Evolutionary conservation across 2,329 filamentous ascomycete species (phyloP), one percentile per base, ranked within the genome.

Genomic region (Chalaropsis ovoidea): DNA sequence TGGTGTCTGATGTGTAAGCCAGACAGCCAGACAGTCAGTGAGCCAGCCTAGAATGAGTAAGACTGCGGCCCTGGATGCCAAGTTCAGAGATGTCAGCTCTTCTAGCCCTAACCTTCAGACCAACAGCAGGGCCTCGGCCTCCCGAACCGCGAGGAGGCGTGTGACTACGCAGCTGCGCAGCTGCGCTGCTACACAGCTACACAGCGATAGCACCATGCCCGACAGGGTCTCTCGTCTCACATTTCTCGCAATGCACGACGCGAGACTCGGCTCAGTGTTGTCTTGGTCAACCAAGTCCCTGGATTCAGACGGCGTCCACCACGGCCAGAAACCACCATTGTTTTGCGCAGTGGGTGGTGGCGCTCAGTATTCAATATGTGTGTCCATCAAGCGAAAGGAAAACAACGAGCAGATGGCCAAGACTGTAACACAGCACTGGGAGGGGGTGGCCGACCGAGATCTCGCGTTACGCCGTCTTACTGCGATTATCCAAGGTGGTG

Each of bases 271-370:
- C 54, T 58, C 31, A 35, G 54, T 7, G 7, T 15, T 58, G 54
- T 58, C 54, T 58, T 58, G 54, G 31, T 58, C 31, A 27, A 2
- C 27, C 27, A 58, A 39, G 27, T 35, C 54, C 54, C 54, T 58
- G 10, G 31, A 58, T 39, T 58, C 31, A 35, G 13, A 35, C 3
- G 13, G 10, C n/a, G 15, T 8, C 27, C 4, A 35, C 27, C 4
- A 35, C 17, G 24, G 31, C 24, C 27, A 58, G 54, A 58, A 17
- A 58, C 17, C 54, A 17, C 7, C 10, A 17, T 31, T 24, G 11
- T 31, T 22, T n/a, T 31, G n/a, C 43, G n/a, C n/a, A n/a, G n/a
- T 31, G 6, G 3, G 35, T 1, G 15, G 54, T 58, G 54, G 54
- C 54, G 54, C 54, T 58, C 5, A 3, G 31, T 39, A n/a, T 58